A percentile compares a stretch with the other conserved stretches of the same genome.
These are phyloP conservation scores for Boletus reticuloceps DNA, from an alignment of 768 basidiomycete genomes.

Conservation along the genomic window DNA sequence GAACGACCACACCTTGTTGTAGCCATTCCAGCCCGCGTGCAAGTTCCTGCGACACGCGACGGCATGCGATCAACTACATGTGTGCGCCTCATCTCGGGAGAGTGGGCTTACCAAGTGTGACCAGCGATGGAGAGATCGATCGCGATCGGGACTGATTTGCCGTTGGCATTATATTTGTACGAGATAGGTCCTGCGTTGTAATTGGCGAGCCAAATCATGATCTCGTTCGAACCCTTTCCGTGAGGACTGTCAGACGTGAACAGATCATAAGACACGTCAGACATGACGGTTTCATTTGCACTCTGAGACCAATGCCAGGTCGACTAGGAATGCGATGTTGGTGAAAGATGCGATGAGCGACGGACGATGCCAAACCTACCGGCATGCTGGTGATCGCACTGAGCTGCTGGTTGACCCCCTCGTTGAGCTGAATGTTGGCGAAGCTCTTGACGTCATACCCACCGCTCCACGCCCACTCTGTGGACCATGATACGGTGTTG, in stretches of 20 bases:
- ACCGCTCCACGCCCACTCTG: slow-evolving; percentile 53
- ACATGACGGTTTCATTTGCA: slow-evolving; percentile 40
- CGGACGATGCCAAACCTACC: slow-evolving; percentile 34
- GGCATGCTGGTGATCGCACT: slow-evolving; percentile 53
- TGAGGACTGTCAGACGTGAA: slow-evolving; percentile 55
- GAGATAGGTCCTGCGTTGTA: slow-evolving; percentile 60
- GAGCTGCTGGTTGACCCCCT: slow-evolving; percentile 51
- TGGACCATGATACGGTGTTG: slow-evolving; percentile 47
- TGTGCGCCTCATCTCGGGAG: neutral
- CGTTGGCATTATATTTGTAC: slow-evolving; percentile 41
- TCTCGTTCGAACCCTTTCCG: slow-evolving; percentile 43
- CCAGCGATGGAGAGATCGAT: slow-evolving; percentile 44
- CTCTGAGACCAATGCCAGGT: slow-evolving; percentile 57
- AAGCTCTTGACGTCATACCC: slow-evolving; percentile 73
- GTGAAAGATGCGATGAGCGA: neutral
- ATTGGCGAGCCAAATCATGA: slow-evolving; percentile 69
- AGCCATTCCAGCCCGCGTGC: slow-evolving; percentile 51
- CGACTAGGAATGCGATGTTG: slow-evolving; percentile 32
- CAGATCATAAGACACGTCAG: slow-evolving; percentile 60
- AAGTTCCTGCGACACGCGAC: slow-evolving; percentile 42
- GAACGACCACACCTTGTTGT: slow-evolving; percentile 53
- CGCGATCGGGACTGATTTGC: slow-evolving; percentile 45
- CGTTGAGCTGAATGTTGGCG: slow-evolving; percentile 53
- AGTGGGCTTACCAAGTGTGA: slow-evolving; percentile 42
- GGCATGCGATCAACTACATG: neutral